A percentile compares a stretch with the other conserved stretches of the same genome.
Evolutionary conservation across 345 rosid species (phyloP).

Genomic region (Orychophragmus violaceus): DNA sequence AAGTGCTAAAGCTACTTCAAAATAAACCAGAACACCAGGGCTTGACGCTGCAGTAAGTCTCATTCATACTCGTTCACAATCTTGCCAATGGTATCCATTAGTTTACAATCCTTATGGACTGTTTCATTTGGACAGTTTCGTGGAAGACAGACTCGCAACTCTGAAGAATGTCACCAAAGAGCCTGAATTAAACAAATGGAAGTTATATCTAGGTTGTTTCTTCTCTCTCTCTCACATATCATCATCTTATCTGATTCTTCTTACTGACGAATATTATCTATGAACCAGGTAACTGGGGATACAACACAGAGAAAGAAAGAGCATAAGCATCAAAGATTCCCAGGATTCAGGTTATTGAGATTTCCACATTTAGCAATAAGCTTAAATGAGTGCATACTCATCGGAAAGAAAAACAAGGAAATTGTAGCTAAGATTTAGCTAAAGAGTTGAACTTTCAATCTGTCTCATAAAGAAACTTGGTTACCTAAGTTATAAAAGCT

Average conservation of each 20-base stretch:
- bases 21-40: slow-evolving; percentile 72
- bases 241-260: neutral
- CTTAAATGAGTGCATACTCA: slow-evolving; percentile 41
- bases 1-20: slow-evolving; percentile 78
- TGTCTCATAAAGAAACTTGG: too few species aligned
- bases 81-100: neutral
- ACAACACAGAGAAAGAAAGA: slow-evolving; percentile 52
- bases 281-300: slow-evolving; percentile 24
- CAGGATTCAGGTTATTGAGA: slow-evolving; percentile 69
- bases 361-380: slow-evolving; percentile 67
- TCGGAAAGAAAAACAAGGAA: neutral
- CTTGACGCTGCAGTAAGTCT: slow-evolving; percentile 52
- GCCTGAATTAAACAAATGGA: slow-evolving; percentile 77
- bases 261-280: neutral
- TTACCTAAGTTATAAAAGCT: too few species aligned
- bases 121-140: slow-evolving; percentile 46
- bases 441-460: too few species aligned
- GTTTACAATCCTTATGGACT: neutral
- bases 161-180: slow-evolving; percentile 82
- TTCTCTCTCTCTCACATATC: neutral
- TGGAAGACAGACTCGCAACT: slow-evolving; percentile 89
- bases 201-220: slow-evolving; percentile 57
- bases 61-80: neutral
- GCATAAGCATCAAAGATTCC: too few species aligned
- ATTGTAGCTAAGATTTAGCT: too few species aligned